A percentile compares a stretch with the other conserved stretches of the same genome.
phyloP scores from a whole-genome alignment of 2,329 filamentous ascomycete genomes.

The Seiridium cupressi region DNA sequence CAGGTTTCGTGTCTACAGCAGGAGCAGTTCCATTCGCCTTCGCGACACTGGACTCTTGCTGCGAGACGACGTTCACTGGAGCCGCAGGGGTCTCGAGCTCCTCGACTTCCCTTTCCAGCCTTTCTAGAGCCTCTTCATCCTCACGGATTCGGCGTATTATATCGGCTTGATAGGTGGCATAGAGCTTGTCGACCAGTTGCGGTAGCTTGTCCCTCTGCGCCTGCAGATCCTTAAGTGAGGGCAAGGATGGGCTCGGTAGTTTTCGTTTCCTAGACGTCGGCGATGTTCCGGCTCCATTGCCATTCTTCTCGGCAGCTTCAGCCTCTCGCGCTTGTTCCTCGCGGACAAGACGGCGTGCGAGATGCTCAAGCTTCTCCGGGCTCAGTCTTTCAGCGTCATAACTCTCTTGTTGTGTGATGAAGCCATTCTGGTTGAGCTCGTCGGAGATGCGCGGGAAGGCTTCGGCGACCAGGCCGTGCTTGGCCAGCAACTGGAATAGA shows the following conservation, averaged over 20 bases:
- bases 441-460: slow-evolving; percentile 74
- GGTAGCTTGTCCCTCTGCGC: slow-evolving; percentile 69
- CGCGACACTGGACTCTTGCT: slow-evolving; percentile 14
- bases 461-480: slow-evolving; percentile 61
- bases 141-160: slow-evolving; percentile 69
- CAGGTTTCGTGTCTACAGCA: slow-evolving; percentile 11
- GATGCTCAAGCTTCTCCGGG: slow-evolving; percentile 73
- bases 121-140: slow-evolving; percentile 67
- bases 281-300: slow-evolving; percentile 39
- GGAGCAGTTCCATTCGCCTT: slow-evolving; percentile 5
- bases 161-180: slow-evolving; percentile 69
- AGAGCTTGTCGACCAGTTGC: slow-evolving; percentile 69
- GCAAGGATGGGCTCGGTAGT: slow-evolving; percentile 61
- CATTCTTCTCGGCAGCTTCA: slow-evolving; percentile 36
- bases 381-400: slow-evolving; percentile 75
- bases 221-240: slow-evolving; percentile 64
- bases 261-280: slow-evolving; percentile 73
- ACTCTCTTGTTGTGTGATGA: slow-evolving; percentile 66
- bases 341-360: slow-evolving; percentile 74
- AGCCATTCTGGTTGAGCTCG: slow-evolving; percentile 68
- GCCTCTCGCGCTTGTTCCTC: slow-evolving; percentile 65
- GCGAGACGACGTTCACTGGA: slow-evolving; percentile 15
- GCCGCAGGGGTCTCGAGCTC: slow-evolving; percentile 59
- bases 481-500: slow-evolving; percentile 76
- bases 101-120: slow-evolving; percentile 65